Base-by-base conservation (phyloP, 2,329 filamentous ascomycete species). In the Trichoderma aggressivum region DNA sequence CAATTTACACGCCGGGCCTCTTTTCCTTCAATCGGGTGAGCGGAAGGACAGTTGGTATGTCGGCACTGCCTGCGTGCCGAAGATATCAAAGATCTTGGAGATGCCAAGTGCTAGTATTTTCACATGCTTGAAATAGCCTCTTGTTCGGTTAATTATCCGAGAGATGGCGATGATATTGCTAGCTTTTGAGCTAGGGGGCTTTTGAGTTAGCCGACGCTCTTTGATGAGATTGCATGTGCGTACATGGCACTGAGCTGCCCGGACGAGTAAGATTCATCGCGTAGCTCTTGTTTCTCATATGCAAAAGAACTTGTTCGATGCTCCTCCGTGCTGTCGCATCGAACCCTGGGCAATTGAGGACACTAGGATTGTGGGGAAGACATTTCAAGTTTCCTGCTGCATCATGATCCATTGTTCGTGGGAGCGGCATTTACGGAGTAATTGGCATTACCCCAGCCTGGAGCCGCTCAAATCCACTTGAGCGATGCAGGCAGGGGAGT, bases 81-180 rank as follows among this genome's bases (percentile, higher is more conserved):
- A 43, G 21, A 56, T 30, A 62, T 61, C 26, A 43, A 62, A 60
- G 65, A 68, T 68, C 55, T 53, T 47, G 11, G 67, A 56, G 30
- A 63, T 63, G 21, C 34, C 36, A 50, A 32, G 43, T 60, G 66
- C 39, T 26, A n/a, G 21, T 26, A 43, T 58, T 56, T 70, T 70
- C 67, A 70, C 67, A 70, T 70, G 67, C 67, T 55, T 56, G 21
- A 32, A 21, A 56, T 55, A 14, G 2, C 24, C 58, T 61, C 67
- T 56, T 30, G 58, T 43, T 70, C 67, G 67, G 67, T 55, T 62
- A 53, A 70, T 56, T 61, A 70, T 62, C 67, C 67, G 67, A 70
- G 50, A 70, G 58, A n/a, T 66, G 55, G 36, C 62, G 66, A 69
- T 36, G 30, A 50, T 68, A 47, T 26, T 43, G 34, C 6, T 59